phyloP scores from a whole-genome alignment of 805 yeast species.

The Candida ficus region DNA sequence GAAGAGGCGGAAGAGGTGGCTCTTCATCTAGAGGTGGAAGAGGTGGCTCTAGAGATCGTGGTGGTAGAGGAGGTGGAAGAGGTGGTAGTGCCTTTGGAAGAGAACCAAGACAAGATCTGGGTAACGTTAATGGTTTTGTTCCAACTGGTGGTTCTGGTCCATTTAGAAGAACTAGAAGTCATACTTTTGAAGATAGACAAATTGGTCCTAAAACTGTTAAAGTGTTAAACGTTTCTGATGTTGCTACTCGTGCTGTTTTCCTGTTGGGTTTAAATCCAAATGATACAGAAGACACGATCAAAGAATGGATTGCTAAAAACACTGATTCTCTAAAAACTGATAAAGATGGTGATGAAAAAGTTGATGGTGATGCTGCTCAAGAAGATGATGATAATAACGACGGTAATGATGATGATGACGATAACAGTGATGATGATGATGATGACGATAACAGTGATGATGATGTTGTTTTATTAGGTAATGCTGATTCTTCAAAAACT shows the following conservation, averaged over 20 bases:
- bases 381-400: background rate
- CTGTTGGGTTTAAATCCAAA: conserved; percentile 10
- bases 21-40: conserved; percentile 5
- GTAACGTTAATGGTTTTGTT: conserved; percentile 4
- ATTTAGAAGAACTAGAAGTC: background rate
- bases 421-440: too few relatives aligned
- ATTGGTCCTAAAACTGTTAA: conserved; percentile 1
- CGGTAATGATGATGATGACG: too few relatives aligned
- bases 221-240: conserved; percentile 12
- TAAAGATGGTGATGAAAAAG: background rate
- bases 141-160: background rate
- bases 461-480: background rate
- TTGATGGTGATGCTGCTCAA: background rate
- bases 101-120: background rate
- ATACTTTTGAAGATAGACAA: background rate
- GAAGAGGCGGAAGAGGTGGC: conserved; percentile 1
- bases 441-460: too few relatives aligned
- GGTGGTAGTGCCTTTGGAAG: background rate
- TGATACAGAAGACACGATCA: conserved; percentile 14
- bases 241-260: conserved; percentile 13
- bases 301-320: conserved; percentile 10
- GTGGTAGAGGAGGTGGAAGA: background rate
- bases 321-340: background rate
- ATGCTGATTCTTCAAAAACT: background rate
- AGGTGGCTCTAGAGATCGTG: background rate